These are phyloP conservation scores for Xylaria bambusicola DNA, from an alignment of 495 filamentous ascomycete genomes.

Conservation along the genomic window DNA sequence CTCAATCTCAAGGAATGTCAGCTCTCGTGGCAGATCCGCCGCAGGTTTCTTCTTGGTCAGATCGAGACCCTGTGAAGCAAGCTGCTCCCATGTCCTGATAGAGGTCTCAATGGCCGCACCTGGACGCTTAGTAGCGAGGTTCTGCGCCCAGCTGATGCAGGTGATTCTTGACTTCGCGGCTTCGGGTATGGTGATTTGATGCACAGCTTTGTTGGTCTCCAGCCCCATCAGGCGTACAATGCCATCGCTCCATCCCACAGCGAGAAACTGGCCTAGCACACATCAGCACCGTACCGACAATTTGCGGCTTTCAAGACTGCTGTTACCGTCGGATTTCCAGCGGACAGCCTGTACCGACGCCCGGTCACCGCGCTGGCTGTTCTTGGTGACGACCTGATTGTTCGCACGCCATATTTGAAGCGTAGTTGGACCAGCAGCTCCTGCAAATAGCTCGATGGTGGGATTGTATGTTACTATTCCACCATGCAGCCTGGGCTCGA, in stretches of 20 bases:
- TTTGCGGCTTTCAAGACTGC: neutral
- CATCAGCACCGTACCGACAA: slow-evolving; percentile 17
- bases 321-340: slow-evolving; percentile 80
- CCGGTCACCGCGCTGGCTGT: slow-evolving; percentile 49
- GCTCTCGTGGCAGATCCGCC: slow-evolving; percentile 71
- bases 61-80: slow-evolving; percentile 40
- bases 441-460: slow-evolving; percentile 78
- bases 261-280: slow-evolving; percentile 66
- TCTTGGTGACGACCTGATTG: slow-evolving; percentile 48
- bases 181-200: slow-evolving; percentile 58
- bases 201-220: slow-evolving; percentile 75
- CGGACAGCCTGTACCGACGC: slow-evolving; percentile 57
- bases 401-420: slow-evolving; percentile 63
- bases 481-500: slow-evolving; percentile 37
- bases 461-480: slow-evolving; percentile 73
- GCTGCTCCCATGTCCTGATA: slow-evolving; percentile 27
- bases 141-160: slow-evolving; percentile 73
- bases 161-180: slow-evolving; percentile 50
- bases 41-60: slow-evolving; percentile 26
- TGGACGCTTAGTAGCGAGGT: slow-evolving; percentile 56
- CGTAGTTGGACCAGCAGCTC: slow-evolving; percentile 67
- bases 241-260: slow-evolving; percentile 75
- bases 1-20: slow-evolving; percentile 78
- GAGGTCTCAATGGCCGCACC: slow-evolving; percentile 5
- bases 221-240: slow-evolving; percentile 69